These are phyloP conservation scores for Beta corolliflora DNA, from an alignment of 179 eudicot genomes.

Conservation along the genomic window DNA sequence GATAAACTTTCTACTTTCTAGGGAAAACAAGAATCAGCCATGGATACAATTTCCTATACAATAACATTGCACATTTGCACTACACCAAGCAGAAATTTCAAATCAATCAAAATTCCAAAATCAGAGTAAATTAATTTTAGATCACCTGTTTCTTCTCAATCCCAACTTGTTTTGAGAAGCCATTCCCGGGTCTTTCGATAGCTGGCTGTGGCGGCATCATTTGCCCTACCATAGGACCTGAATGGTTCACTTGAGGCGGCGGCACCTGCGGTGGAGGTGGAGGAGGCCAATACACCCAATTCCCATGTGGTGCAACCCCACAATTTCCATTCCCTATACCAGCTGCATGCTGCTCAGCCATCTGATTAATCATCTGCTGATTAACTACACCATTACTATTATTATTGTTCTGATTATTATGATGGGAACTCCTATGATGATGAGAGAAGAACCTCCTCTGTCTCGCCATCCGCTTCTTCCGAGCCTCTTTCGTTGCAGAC, in stretches of 20 bases:
- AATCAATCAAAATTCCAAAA: neutral
- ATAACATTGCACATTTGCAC: slow-evolving; percentile 6
- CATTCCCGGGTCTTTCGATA: slow-evolving; percentile 21
- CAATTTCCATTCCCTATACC: slow-evolving; percentile 37
- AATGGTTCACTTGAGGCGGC: slow-evolving; percentile 27
- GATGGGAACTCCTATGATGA: slow-evolving; percentile 33
- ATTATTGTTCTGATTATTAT: slow-evolving; percentile 6
- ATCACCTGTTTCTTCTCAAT: slow-evolving; percentile 39
- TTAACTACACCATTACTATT: neutral
- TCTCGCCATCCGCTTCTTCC: slow-evolving; percentile 91
- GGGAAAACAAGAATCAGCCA: slow-evolving; percentile 18
- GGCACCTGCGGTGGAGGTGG: slow-evolving; percentile 23
- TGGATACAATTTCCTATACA: slow-evolving; percentile 1
- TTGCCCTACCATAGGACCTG: slow-evolving; percentile 21
- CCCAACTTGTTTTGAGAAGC: slow-evolving; percentile 32
- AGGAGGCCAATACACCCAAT: slow-evolving; percentile 72
- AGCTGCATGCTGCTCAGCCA: slow-evolving; percentile 33
- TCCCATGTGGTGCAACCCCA: slow-evolving; percentile 37
- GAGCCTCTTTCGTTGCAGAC: slow-evolving; percentile 86
- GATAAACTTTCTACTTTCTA: slow-evolving; percentile 16
- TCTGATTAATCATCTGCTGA: slow-evolving; percentile 36
- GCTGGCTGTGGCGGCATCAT: slow-evolving; percentile 22
- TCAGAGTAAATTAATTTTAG: neutral
- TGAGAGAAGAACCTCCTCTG: slow-evolving; percentile 56
- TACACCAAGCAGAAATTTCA: neutral